phyloP scores from a whole-genome alignment of 208 protist genomes.

The Porcisia hertigi region DNA sequence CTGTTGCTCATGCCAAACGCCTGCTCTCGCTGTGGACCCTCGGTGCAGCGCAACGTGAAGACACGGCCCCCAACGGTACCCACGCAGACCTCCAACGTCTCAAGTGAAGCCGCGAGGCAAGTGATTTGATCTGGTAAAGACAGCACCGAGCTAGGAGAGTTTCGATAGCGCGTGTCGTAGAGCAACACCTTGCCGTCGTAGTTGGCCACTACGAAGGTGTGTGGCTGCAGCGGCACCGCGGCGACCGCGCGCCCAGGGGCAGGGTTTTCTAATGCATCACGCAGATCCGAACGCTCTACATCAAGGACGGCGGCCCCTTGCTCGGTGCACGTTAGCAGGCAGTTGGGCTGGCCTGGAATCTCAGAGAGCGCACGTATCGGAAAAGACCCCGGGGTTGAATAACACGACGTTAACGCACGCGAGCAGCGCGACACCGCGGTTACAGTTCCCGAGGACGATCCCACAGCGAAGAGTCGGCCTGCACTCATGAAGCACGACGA shows the following conservation, averaged over 20 bases:
- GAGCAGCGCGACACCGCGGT: conserved; percentile 42
- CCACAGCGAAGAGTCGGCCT: conserved; percentile 42
- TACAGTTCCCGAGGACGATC: conserved; percentile 40
- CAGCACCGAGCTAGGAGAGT: conserved; percentile 31
- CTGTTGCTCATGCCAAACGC: conserved; percentile 53
- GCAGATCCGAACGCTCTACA: conserved; percentile 32
- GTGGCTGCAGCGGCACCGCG: conserved; percentile 27
- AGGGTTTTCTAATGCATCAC: conserved; percentile 32
- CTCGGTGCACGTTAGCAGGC: conserved; percentile 42
- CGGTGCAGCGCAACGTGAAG: conserved; percentile 54
- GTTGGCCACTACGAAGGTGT: conserved; percentile 51
- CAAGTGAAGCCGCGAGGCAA: conserved; percentile 28
- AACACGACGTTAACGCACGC: conserved; percentile 31
- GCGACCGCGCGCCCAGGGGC: conserved; percentile 40
- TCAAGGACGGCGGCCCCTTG: conserved; percentile 43
- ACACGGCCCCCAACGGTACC: conserved; percentile 65
- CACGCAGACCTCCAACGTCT: conserved; percentile 33
- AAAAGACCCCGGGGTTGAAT: conserved; percentile 22
- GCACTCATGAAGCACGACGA: conserved; percentile 44
- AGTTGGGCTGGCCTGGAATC: conserved; percentile 24
- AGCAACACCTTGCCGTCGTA: conserved; percentile 74
- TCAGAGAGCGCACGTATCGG: conserved; percentile 37
- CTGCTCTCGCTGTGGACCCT: conserved; percentile 46
- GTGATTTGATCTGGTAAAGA: conserved; percentile 67
- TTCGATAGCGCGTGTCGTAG: conserved; percentile 49